A percentile compares a stretch with the other conserved stretches of the same genome.
phyloP scores from a whole-genome alignment of 2,329 filamentous ascomycete genomes.

The Cercospora zeina region DNA sequence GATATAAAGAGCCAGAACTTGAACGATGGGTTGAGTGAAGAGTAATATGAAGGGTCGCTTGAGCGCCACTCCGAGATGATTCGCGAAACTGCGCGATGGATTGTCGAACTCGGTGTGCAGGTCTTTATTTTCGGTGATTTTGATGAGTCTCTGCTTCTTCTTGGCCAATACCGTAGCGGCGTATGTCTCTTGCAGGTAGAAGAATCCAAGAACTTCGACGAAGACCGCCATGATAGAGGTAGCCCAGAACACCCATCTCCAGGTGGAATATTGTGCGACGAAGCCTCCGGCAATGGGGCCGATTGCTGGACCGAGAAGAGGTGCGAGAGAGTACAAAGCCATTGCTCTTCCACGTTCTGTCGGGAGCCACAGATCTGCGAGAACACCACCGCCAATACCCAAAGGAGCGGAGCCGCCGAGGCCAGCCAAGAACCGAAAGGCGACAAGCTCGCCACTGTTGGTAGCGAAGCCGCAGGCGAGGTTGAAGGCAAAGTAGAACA shows the following conservation, averaged over 20 bases:
- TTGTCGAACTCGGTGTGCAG: constrained; percentile 55
- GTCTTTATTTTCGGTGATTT: constrained; percentile 60
- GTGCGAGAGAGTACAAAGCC: constrained; percentile 62
- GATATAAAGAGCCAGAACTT: constrained; percentile 42
- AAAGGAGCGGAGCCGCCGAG: constrained; percentile 43
- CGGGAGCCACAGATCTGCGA: constrained; percentile 58
- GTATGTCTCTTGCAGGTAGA: constrained; percentile 66
- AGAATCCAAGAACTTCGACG: constrained; percentile 62
- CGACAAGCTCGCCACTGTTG: constrained; percentile 39
- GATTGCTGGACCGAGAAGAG: constrained; percentile 64
- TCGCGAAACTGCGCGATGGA: constrained; percentile 38
- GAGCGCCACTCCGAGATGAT: constrained; percentile 39
- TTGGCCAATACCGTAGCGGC: constrained; percentile 61
- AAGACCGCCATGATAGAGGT: constrained; percentile 63
- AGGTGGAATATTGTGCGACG: constrained; percentile 62
- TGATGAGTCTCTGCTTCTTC: constrained; percentile 59
- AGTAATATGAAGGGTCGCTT: constrained; percentile 42
- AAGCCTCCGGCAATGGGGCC: constrained; percentile 67
- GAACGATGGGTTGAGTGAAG: constrained; percentile 43
- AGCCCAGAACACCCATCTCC: constrained; percentile 73
- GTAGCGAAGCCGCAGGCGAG: constrained; percentile 42
- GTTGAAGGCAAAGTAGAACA: constrained; percentile 45
- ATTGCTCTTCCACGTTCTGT: constrained; percentile 65
- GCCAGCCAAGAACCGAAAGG: constrained; percentile 44
- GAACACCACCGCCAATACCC: constrained; percentile 42